Evolutionary conservation across 2,329 filamentous ascomycete genomes (phyloP), one percentile per base, ranked within the genome.

Genomic region (Nannizzia gypsea): DNA sequence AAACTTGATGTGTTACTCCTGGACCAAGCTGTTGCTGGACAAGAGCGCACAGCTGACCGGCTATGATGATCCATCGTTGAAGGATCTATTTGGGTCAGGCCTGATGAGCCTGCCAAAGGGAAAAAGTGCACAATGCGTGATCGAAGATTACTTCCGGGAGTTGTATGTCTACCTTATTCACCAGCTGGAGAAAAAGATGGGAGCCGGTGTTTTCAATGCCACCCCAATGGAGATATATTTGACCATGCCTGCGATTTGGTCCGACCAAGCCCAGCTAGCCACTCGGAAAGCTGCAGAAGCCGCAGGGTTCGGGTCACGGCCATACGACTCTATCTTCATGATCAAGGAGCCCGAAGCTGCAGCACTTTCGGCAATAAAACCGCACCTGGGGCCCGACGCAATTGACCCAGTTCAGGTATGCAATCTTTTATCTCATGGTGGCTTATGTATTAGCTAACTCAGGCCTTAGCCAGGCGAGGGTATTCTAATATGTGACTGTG

Each of bases 11-110:
- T 57, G 61, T n/a, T 70, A 68, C 50, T 64, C 63, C 0, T 71
- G 69, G 69, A 68, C 66, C 15, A 71, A 71, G 56, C 62, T 71
- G 11, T 58, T 69, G 6, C 63, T 71, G 1, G 69, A 69, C 40
- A 52, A 61, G 13, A 59, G 63, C 20, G 61, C 59, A 5, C 56
- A 61, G 15, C 11, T 61, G 0, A 63, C 66, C 0, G 57, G 66
- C 11, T 66, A 63, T 48, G 67, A 70, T 54, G 66, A 66, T 52
- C 56, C 56, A 13, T 58, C 56, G 24, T 28, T 58, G 24, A 58
- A 58, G 40, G 40, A 58, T n/a, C 24, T 58, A 9, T 58, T 58
- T 28, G 56, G 56, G 5, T 26, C 36, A 6, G 56, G 56, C 38
- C 26, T 58, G n/a, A 58, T 58, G 56, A 28, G n/a, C 13, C 56